Evolutionary conservation across 345 rosid genomes (phyloP).

Genomic region (Brassica incana): DNA sequence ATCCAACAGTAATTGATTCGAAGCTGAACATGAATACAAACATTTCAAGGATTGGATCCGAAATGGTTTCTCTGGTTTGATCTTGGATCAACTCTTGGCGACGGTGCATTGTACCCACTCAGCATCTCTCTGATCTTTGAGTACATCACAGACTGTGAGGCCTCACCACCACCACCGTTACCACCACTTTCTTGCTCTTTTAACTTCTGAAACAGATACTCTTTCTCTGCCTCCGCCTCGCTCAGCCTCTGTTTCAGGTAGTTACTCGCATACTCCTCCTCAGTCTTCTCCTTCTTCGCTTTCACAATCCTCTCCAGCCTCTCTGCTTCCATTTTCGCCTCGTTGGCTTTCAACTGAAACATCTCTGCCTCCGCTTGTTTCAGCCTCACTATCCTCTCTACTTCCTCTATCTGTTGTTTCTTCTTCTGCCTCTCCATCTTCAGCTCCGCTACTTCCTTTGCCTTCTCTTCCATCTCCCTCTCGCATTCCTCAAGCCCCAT

Average conservation of each 20-base stretch:
- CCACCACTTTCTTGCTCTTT: slow-evolving; percentile 85
- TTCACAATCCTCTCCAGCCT: slow-evolving; percentile 85
- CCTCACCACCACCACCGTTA: slow-evolving; percentile 76
- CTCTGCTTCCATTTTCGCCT: slow-evolving; percentile 88
- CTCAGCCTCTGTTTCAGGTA: slow-evolving; percentile 84
- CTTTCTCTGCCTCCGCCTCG: slow-evolving; percentile 98
- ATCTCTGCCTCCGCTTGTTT: slow-evolving; percentile 96
- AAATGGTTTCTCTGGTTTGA: slow-evolving; percentile 55
- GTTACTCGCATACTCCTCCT: slow-evolving; percentile 90
- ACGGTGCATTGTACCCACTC: slow-evolving; percentile 48
- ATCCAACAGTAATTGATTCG: slow-evolving; percentile 16
- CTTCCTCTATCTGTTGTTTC: slow-evolving; percentile 86
- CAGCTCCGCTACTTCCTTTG: slow-evolving; percentile 78
- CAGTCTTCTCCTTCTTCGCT: slow-evolving; percentile 86
- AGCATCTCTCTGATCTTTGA: slow-evolving; percentile 66
- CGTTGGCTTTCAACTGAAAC: slow-evolving; percentile 96
- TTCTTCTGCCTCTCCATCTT: slow-evolving; percentile 73
- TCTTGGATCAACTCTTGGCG: slow-evolving; percentile 55
- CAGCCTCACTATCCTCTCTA: slow-evolving; percentile 88
- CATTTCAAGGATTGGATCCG: slow-evolving; percentile 51
- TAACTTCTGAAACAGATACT: slow-evolving; percentile 87
- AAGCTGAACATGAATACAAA: slow-evolving; percentile 21
- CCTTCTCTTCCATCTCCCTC: slow-evolving; percentile 88
- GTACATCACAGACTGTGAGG: slow-evolving; percentile 66
- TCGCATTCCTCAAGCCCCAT: slow-evolving; percentile 77